Conservation (phyloP, 768 basidiomycete genomes). For the Lentinula edodes region DNA sequence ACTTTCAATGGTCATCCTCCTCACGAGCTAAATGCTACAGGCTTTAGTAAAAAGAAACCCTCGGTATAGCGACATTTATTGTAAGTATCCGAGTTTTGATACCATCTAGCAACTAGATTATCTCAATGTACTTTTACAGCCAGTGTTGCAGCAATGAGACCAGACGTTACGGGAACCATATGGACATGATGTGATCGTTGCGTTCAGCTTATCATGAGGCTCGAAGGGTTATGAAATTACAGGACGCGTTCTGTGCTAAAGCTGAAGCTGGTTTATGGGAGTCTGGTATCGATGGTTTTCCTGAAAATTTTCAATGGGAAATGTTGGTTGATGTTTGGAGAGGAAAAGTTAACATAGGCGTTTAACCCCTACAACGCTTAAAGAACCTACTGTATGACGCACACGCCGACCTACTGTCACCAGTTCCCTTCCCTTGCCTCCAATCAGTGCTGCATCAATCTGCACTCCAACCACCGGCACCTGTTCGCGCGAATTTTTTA, state of each 20-base stretch:
- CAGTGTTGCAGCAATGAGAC: constrained; percentile 58
- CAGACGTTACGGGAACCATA: constrained; percentile 48
- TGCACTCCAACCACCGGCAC: constrained; percentile 40
- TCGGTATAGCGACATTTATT: constrained; percentile 80
- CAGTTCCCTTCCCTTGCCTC: constrained; percentile 45
- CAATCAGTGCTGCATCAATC: constrained; percentile 56
- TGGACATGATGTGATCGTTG: constrained; percentile 77
- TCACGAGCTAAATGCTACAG: constrained; percentile 40
- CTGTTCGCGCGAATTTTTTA: constrained; percentile 19
- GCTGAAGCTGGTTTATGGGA: constrained; percentile 48
- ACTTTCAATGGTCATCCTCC: constrained; percentile 81
- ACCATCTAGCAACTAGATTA: constrained; percentile 2
- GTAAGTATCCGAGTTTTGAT: constrained; percentile 29
- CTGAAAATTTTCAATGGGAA: constrained; percentile 71
- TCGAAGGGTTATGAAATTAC: constrained; percentile 56
- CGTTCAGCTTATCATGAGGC: constrained; percentile 79
- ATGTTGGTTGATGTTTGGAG: constrained; percentile 77
- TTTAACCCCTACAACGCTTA: neutral
- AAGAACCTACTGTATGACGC: neutral
- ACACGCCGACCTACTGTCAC: constrained; percentile 23
- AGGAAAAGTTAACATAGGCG: constrained; percentile 72
- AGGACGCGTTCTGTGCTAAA: constrained; percentile 66
- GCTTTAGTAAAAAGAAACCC: constrained; percentile 30
- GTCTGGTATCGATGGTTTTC: constrained; percentile 32
- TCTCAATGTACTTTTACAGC: constrained; percentile 22